Evolutionary conservation across 208 protist species (phyloP).

Genomic region (Leishmania guyanensis): DNA sequence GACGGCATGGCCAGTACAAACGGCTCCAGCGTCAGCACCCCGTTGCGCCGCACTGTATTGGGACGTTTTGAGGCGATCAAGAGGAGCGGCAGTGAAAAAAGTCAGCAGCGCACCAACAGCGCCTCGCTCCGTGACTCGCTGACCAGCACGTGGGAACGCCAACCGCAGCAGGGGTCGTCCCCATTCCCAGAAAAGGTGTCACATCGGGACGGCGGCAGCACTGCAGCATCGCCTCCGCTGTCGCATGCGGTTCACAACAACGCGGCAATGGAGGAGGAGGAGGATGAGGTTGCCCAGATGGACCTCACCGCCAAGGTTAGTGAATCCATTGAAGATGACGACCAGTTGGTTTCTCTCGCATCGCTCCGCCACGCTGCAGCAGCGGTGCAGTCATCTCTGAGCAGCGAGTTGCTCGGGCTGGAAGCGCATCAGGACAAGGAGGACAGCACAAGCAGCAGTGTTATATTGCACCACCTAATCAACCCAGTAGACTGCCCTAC

Average conservation of each 20-base stretch:
- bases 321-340: not conserved
- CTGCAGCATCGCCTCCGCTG: not conserved
- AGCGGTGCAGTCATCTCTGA: not conserved
- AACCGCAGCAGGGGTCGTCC: not conserved
- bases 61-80: conserved; percentile 38
- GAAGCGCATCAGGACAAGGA: not conserved
- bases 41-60: conserved; percentile 41
- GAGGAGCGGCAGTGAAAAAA: conserved; percentile 5
- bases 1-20: conserved; percentile 15
- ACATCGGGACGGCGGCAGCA: not conserved
- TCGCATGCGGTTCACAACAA: not conserved
- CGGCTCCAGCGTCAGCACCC: conserved; percentile 15
- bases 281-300: not conserved
- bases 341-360: not conserved
- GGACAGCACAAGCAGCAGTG: conserved; percentile 3
- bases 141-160: not conserved
- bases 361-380: not conserved
- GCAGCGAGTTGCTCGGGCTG: not conserved
- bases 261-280: not conserved
- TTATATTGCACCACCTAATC: not conserved
- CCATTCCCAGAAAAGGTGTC: not conserved
- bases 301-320: not conserved
- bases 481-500: not conserved
- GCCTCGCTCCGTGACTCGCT: not conserved
- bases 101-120: not conserved